phyloP scores from a whole-genome alignment of 2,329 filamentous ascomycete genomes.

The Erysiphe neolycopersici region DNA sequence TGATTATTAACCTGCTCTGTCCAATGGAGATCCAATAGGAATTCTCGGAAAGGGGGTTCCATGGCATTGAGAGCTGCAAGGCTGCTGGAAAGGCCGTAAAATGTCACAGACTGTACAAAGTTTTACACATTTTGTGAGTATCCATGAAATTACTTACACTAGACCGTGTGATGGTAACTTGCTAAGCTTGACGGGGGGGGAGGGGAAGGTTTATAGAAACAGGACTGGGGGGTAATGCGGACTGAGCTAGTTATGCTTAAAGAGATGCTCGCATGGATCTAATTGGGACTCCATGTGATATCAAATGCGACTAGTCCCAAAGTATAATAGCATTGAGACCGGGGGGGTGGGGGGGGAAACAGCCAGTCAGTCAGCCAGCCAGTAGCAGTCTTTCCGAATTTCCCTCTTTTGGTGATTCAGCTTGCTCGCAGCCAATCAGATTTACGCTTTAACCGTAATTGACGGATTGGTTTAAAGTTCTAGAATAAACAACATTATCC shows the following conservation, averaged over 20 bases:
- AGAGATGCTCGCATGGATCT: not conserved
- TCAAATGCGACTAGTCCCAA: not conserved
- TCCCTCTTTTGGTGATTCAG: not conserved
- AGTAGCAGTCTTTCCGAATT: not conserved
- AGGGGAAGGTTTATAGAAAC: not conserved
- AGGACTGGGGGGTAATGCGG: not conserved
- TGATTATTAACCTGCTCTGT: constrained; percentile 1
- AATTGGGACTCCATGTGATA: not conserved
- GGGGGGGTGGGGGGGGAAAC: too few relatives aligned
- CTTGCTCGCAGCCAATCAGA: too few relatives aligned
- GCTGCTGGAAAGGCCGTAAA: constrained; percentile 4
- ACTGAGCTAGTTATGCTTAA: not conserved
- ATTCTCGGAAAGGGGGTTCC: constrained; percentile 4
- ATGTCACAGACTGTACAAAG: constrained; percentile 4
- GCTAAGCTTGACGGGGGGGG: not conserved
- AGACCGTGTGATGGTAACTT: not conserved
- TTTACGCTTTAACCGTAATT: not conserved
- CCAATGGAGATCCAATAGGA: constrained; percentile 9
- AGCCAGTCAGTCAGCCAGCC: too few relatives aligned
- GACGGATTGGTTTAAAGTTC: not conserved
- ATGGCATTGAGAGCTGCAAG: constrained; percentile 11
- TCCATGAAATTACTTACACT: not conserved
- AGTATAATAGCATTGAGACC: not conserved
- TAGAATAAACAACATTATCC: not conserved
- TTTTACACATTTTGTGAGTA: not conserved